phyloP scores from a whole-genome alignment of 2,329 filamentous ascomycete genomes.

The Talaromyces sp. region DNA sequence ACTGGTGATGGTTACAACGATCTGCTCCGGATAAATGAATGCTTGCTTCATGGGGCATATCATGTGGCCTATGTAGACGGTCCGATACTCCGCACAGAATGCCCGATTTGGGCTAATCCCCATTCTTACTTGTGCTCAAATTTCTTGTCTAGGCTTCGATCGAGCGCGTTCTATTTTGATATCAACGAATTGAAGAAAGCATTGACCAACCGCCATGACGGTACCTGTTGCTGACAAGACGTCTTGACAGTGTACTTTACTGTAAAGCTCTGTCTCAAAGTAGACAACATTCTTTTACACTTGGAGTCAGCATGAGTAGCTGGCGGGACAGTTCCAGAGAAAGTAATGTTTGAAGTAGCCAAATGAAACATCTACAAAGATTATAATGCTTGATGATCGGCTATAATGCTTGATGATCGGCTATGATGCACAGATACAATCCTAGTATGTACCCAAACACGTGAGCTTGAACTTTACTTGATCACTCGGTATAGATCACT shows the following conservation, averaged over 20 bases:
- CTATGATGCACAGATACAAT: neutral
- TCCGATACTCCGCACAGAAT: slow-evolving; percentile 5
- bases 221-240: neutral
- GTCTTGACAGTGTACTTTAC: neutral
- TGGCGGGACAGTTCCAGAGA: neutral
- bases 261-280: neutral
- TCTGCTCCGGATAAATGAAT: slow-evolving; percentile 3
- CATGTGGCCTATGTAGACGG: neutral
- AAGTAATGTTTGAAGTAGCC: neutral
- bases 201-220: too few species aligned
- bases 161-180: neutral
- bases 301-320: neutral
- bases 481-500: neutral
- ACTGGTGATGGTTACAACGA: neutral
- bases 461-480: neutral
- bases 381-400: neutral
- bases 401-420: neutral
- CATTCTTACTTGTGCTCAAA: neutral
- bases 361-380: neutral
- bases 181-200: neutral
- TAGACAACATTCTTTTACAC: neutral
- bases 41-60: neutral
- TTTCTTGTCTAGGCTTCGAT: neutral
- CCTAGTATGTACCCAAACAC: neutral
- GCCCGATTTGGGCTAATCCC: neutral